Evolutionary conservation across 2,329 filamentous ascomycete species (phyloP).

Genomic region (Fusarium neocosmosporiellum): DNA sequence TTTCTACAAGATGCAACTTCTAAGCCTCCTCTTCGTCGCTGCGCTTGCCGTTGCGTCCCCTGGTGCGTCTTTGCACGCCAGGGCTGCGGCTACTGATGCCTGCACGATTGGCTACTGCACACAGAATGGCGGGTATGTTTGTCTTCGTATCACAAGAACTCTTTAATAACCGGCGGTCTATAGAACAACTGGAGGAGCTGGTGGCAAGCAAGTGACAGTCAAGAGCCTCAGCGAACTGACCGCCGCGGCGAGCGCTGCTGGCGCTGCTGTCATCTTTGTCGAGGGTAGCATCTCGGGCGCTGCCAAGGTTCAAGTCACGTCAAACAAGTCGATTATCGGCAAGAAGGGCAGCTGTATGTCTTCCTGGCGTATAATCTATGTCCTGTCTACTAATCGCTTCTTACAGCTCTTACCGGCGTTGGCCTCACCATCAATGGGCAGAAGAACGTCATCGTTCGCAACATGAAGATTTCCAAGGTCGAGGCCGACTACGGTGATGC

Average conservation of each 20-base stretch:
- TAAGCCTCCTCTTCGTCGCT: not conserved
- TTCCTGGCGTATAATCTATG: not conserved
- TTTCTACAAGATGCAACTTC: constrained; percentile 12
- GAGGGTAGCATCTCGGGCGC: constrained; percentile 37
- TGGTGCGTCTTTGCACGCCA: constrained; percentile 3
- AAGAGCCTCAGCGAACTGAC: constrained; percentile 28
- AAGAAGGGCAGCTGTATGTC: constrained; percentile 35
- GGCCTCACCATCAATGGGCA: constrained; percentile 33
- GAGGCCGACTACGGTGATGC: constrained; percentile 60
- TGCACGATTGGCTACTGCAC: constrained; percentile 34
- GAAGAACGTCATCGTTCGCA: constrained; percentile 67
- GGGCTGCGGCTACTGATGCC: constrained; percentile 23
- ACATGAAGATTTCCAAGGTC: constrained; percentile 64
- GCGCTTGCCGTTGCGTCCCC: constrained; percentile 13
- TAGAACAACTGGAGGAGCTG: constrained; percentile 34
- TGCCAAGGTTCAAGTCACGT: constrained; percentile 38
- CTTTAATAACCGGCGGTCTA: not conserved
- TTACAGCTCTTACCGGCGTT: constrained; percentile 31
- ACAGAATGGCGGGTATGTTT: constrained; percentile 36
- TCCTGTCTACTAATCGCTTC: not conserved
- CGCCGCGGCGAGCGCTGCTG: constrained; percentile 24
- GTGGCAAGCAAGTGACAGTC: constrained; percentile 27
- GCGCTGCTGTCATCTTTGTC: constrained; percentile 29
- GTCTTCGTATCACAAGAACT: fast-evolving
- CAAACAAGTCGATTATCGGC: constrained; percentile 39